Percentiles rank a stretch among this genome's conserved stretches.
phyloP scores from a whole-genome alignment of 345 rosid genomes.

The Citrus inodora region DNA sequence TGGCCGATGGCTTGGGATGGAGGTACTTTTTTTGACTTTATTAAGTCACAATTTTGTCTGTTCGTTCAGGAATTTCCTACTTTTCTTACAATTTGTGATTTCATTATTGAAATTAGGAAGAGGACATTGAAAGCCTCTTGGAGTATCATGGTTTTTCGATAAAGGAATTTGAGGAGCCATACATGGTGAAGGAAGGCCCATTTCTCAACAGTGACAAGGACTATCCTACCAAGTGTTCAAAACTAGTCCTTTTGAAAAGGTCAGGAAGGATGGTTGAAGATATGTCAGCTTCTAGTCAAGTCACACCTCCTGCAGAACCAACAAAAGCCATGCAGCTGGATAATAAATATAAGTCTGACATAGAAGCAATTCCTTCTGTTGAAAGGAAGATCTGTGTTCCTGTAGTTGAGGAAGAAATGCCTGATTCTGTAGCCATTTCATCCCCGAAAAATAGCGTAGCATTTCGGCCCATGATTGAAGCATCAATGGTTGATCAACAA shows the following conservation, averaged over 20 bases:
- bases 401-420: conserved; percentile 45
- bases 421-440: conserved; percentile 30
- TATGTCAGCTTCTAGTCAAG: conserved; percentile 37
- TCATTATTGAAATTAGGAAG: conserved; percentile 55
- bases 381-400: conserved; percentile 28
- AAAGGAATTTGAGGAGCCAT: conserved; percentile 86
- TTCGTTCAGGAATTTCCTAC: not conserved
- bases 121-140: conserved; percentile 61
- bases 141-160: conserved; percentile 72
- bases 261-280: conserved; percentile 62
- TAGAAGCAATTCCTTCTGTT: conserved; percentile 27
- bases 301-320: conserved; percentile 28
- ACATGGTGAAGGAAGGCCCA: conserved; percentile 87
- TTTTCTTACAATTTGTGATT: conserved; percentile 28
- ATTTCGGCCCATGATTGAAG: conserved; percentile 23
- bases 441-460: conserved; percentile 35
- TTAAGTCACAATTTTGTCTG: not conserved
- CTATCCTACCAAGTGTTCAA: conserved; percentile 77
- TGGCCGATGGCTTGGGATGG: conserved; percentile 91
- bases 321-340: conserved; percentile 29
- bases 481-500: conserved; percentile 29
- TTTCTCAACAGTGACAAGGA: conserved; percentile 75
- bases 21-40: conserved; percentile 45
- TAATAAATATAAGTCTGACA: conserved; percentile 26
- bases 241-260: conserved; percentile 76